Evolutionary conservation across 1,139 yeast species (phyloP), one percentile per base, ranked within the genome.

Genomic region (Taphrina wiesneri): DNA sequence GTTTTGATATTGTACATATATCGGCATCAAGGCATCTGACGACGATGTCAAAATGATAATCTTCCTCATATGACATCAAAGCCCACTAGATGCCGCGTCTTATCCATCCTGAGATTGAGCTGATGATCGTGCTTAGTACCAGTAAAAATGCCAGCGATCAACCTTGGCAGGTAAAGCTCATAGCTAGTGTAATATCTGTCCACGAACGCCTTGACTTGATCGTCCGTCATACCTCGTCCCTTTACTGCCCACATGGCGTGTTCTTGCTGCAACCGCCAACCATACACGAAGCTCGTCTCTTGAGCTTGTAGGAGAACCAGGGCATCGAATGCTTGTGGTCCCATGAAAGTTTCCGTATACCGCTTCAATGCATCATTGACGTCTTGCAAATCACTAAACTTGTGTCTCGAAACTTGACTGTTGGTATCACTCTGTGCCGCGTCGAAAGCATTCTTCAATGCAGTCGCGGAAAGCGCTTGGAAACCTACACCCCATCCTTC

Each of bases 401-500:
- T 72, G 65, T n/a, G 69, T 39, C n/a, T 51, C 47, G 63, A 63
- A 30, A 47, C 49, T n/a, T 28, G 36, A 36, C 11, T 36, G 32
- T 69, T 69, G 34, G 52, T 57, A 64, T 15, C 45, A 13, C 28
- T n/a, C 2, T 45, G 25, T 3, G 26, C 28, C 13, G n/a, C 19
- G 3, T 36, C 36, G 28, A 34, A 13, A 41, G 54, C 59, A 62
- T 1, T 68, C 13, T 11, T 56, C 66, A 71, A 69, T 43, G 54
- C 63, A 19, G 26, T 26, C 23, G 69, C 74, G 2, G 74, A 76
- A 17, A 77, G 77, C 23, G 77, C 70, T 39, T 74, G 71, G 75
- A 85, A 92, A 1, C 98, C 98, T 28, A 86, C 83, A 76, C 92
- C 90, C 99, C 99, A 93, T 1, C 99, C 99, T 77, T 93, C 99